phyloP scores from a whole-genome alignment of 805 yeast genomes.

The Yueomyces sp. region DNA sequence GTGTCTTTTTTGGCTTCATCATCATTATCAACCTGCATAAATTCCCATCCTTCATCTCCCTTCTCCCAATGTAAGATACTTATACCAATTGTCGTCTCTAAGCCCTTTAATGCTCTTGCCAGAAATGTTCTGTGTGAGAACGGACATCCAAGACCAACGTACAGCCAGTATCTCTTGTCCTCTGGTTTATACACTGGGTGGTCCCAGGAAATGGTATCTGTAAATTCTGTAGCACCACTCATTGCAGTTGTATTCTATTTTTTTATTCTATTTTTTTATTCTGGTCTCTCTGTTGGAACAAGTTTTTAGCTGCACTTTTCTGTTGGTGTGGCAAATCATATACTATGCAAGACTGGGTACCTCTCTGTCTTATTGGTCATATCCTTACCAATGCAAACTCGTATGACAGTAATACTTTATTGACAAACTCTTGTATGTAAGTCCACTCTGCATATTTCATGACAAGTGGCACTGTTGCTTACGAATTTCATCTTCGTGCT shows the following conservation, averaged over 20 bases:
- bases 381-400: no score
- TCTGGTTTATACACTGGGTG: slow-evolving; percentile 64
- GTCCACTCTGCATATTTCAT: no score
- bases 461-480: no score
- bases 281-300: background rate
- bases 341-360: no score
- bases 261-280: no score
- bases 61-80: slow-evolving; percentile 86
- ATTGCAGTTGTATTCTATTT: background rate
- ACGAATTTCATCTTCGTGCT: no score
- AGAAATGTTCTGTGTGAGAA: slow-evolving; percentile 87
- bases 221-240: slow-evolving; percentile 26
- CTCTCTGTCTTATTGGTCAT: no score
- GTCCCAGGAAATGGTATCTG: slow-evolving; percentile 43
- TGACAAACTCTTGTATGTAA: no score
- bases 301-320: background rate
- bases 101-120: slow-evolving; percentile 60
- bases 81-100: slow-evolving; percentile 42
- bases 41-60: slow-evolving; percentile 85
- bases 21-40: slow-evolving; percentile 19
- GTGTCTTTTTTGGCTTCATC: slow-evolving; percentile 3
- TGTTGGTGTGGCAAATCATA: background rate
- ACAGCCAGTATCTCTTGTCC: slow-evolving; percentile 69
- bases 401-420: no score
- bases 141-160: slow-evolving; percentile 84